phyloP scores from a whole-genome alignment of 164 flowering plant species.

The Chloranthus sessilifolius region DNA sequence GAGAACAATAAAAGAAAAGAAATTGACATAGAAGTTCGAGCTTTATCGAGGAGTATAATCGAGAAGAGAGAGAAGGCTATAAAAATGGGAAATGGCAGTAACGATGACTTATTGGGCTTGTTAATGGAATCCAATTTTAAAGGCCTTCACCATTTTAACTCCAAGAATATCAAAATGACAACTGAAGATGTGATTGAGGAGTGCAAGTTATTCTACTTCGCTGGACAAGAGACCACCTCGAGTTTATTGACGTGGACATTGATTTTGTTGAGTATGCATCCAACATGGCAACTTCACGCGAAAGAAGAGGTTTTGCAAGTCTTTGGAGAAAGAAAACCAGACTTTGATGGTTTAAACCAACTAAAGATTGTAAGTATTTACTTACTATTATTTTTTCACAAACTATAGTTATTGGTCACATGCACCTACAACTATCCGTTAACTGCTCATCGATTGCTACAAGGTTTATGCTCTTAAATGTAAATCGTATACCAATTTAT shows the following conservation, averaged over 20 bases:
- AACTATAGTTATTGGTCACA: too few species aligned
- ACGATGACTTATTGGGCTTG: slow-evolving; percentile 13
- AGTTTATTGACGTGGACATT: slow-evolving; percentile 40
- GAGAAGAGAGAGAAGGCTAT: slow-evolving; percentile 14
- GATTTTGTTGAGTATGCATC: slow-evolving; percentile 35
- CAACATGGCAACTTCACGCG: slow-evolving; percentile 41
- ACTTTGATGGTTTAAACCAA: slow-evolving; percentile 24
- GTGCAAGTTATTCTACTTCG: slow-evolving; percentile 47
- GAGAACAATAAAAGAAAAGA: slow-evolving; percentile 10
- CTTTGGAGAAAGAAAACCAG: slow-evolving; percentile 22
- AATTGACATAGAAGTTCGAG: slow-evolving; percentile 3
- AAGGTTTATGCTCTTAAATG: not conserved
- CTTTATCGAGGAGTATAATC: slow-evolving; percentile 5
- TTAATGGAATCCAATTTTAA: slow-evolving; percentile 12
- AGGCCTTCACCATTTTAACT: slow-evolving; percentile 1
- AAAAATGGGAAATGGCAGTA: slow-evolving; percentile 3
- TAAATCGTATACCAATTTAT: too few species aligned
- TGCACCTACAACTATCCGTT: not conserved
- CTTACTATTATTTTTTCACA: not conserved
- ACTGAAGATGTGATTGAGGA: slow-evolving; percentile 45
- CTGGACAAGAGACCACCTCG: slow-evolving; percentile 49
- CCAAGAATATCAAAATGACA: slow-evolving; percentile 21
- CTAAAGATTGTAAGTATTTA: slow-evolving; percentile 35
- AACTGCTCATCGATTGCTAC: too few species aligned
- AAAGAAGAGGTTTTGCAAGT: slow-evolving; percentile 39